A percentile compares a stretch with the other conserved stretches of the same genome.
phyloP scores from a whole-genome alignment of 768 basidiomycete genomes.

The Pleurotus tuoliensis region DNA sequence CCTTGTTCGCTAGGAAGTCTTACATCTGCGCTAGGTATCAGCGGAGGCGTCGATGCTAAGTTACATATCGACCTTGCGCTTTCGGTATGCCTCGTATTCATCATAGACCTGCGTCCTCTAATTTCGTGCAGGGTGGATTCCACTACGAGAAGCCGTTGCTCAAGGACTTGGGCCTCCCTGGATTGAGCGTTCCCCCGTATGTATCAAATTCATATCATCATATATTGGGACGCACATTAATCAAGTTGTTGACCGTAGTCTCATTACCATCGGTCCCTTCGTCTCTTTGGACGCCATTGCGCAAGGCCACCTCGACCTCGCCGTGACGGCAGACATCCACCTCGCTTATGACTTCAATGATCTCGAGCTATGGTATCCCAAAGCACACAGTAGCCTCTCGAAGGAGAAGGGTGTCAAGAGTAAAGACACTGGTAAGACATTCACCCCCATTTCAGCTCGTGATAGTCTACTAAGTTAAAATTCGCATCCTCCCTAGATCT shows the following conservation, averaged over 20 bases:
- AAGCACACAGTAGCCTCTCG: neutral
- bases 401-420: conserved; percentile 1
- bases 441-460: neutral
- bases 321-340: conserved; percentile 26
- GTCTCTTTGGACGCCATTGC: conserved; percentile 30
- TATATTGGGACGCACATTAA: no score
- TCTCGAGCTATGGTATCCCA: conserved; percentile 1
- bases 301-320: conserved; percentile 24
- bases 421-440: neutral
- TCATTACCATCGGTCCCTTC: conserved; percentile 36
- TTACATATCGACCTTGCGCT: conserved; percentile 22
- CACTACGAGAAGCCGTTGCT: conserved; percentile 24
- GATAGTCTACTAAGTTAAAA: neutral
- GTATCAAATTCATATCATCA: neutral
- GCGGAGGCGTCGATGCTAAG: conserved; percentile 24
- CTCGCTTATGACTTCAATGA: conserved; percentile 21
- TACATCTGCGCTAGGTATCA: conserved; percentile 11
- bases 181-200: conserved; percentile 27
- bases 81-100: conserved; percentile 13
- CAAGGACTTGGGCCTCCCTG: conserved; percentile 30
- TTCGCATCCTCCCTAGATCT: neutral
- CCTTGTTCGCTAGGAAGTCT: neutral
- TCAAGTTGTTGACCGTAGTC: conserved; percentile 11
- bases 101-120: no score
- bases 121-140: conserved; percentile 19